Conservation (phyloP, 306 rosid genomes). For the Morella rubra region DNA sequence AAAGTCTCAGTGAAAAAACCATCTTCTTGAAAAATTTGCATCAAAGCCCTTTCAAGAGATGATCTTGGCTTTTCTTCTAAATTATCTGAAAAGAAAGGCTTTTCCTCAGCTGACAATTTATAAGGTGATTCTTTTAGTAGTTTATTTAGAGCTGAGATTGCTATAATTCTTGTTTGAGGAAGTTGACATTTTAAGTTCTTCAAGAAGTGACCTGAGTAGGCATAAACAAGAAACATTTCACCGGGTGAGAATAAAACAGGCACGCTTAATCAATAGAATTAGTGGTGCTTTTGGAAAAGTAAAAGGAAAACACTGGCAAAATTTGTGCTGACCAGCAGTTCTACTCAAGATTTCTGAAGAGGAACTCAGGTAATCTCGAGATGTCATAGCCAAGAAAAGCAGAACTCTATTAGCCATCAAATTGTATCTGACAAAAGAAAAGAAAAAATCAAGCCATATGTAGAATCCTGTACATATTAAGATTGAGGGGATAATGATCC, state of each 20-base stretch:
- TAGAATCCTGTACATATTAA: neutral
- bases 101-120: constrained; percentile 59
- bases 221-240: constrained; percentile 21
- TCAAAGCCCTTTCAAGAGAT: constrained; percentile 81
- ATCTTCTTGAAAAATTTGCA: constrained; percentile 84
- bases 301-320: neutral
- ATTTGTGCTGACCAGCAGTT: constrained; percentile 72
- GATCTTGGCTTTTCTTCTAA: constrained; percentile 60
- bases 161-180: constrained; percentile 97
- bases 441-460: constrained; percentile 3
- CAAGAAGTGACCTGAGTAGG: constrained; percentile 83
- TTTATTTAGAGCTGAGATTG: constrained; percentile 91
- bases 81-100: constrained; percentile 37
- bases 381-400: constrained; percentile 89
- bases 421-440: constrained; percentile 69
- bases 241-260: neutral
- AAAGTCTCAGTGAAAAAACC: constrained; percentile 88
- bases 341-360: constrained; percentile 78
- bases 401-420: constrained; percentile 97
- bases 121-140: constrained; percentile 95
- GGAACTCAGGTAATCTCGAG: constrained; percentile 71
- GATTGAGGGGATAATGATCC: neutral
- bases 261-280: neutral
- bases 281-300: neutral
- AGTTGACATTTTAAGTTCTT: constrained; percentile 90